These are phyloP conservation scores for Lycium barbarum DNA, from an alignment of 257 asterid genomes.

Conservation along the genomic window DNA sequence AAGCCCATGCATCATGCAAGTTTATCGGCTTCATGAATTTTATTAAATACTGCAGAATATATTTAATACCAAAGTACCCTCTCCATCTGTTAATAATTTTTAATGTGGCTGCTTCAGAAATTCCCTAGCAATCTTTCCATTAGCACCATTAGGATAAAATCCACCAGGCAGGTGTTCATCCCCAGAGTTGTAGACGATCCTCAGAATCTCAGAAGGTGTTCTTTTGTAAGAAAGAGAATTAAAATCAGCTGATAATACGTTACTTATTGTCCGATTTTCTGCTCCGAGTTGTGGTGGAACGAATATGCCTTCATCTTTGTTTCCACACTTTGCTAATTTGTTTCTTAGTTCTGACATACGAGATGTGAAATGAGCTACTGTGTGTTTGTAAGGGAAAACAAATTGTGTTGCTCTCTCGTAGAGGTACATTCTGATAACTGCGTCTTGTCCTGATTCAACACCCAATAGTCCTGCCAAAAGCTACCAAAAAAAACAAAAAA, in stretches of 20 bases:
- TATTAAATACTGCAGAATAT: neutral
- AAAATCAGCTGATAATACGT: constrained; percentile 45
- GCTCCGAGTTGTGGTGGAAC: constrained; percentile 49
- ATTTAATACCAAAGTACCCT: too few relatives aligned
- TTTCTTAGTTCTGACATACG: constrained; percentile 51
- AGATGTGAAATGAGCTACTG: constrained; percentile 51
- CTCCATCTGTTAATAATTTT: neutral
- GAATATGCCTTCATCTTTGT: constrained; percentile 50
- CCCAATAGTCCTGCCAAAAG: constrained; percentile 55
- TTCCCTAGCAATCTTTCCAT: constrained; percentile 52
- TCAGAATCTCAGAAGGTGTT: constrained; percentile 45
- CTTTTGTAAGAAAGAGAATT: constrained; percentile 51
- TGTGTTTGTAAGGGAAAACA: constrained; percentile 45
- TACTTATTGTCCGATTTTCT: constrained; percentile 43
- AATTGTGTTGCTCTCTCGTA: constrained; percentile 39
- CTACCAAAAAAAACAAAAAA: constrained; percentile 22
- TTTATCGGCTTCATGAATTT: neutral
- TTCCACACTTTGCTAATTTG: constrained; percentile 44
- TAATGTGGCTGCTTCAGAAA: neutral
- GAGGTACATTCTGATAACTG: constrained; percentile 49
- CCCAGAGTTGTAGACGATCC: constrained; percentile 45
- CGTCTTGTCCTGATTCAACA: constrained; percentile 63
- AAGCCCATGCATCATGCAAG: neutral
- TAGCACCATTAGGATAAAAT: constrained; percentile 51
- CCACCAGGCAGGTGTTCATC: constrained; percentile 49